Conservation (phyloP, 805 yeast genomes). For the Grigorovia jiainica region DNA sequence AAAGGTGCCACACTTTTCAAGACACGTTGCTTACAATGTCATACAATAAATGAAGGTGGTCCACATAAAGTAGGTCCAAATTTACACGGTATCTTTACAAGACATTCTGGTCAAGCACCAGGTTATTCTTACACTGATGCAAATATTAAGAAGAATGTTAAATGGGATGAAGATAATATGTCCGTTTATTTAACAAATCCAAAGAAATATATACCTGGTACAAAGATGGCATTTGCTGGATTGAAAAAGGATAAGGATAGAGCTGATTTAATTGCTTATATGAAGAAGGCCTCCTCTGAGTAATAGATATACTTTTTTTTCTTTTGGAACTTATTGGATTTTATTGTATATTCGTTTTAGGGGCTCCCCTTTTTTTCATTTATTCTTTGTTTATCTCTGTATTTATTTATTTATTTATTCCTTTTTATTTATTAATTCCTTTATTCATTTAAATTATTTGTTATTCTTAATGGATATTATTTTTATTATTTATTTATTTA, state of each 20-base stretch:
- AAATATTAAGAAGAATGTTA: slow-evolving; percentile 90
- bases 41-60: slow-evolving; percentile 92
- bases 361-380: background rate
- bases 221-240: slow-evolving; percentile 99
- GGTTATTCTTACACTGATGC: slow-evolving; percentile 98
- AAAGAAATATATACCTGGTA: slow-evolving; percentile 99
- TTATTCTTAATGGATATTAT: background rate
- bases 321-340: no score
- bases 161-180: slow-evolving; percentile 82
- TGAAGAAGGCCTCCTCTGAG: slow-evolving; percentile 36
- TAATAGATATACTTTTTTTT: background rate
- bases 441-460: background rate
- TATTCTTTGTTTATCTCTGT: background rate
- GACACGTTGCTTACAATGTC: slow-evolving; percentile 98
- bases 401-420: background rate
- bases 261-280: slow-evolving; percentile 89
- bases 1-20: slow-evolving; percentile 98
- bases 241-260: slow-evolving; percentile 98
- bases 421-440: background rate
- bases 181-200: slow-evolving; percentile 97
- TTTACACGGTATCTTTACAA: slow-evolving; percentile 88
- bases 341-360: no score
- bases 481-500: background rate
- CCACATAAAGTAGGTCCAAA: slow-evolving; percentile 99
- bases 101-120: slow-evolving; percentile 82